A percentile compares a stretch with the other conserved stretches of the same genome.
Evolutionary conservation across 371 early-diverging fungal genomes (phyloP).

Genomic region (Syncephalastrum sp.): DNA sequence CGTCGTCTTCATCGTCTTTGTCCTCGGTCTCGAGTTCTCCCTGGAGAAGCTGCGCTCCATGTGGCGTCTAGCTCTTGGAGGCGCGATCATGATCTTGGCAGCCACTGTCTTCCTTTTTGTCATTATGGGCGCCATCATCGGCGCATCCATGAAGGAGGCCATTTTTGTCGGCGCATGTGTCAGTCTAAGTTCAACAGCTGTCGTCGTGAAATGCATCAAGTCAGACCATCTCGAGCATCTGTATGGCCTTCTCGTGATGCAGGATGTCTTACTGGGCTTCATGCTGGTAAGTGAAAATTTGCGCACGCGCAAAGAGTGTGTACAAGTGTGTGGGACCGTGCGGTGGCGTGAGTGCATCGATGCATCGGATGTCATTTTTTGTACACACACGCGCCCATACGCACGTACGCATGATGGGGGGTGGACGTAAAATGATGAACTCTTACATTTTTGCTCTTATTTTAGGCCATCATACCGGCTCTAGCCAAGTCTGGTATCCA

Average conservation of each 20-base stretch:
- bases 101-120: conserved; percentile 41
- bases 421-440: neutral
- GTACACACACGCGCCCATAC: too few relatives aligned
- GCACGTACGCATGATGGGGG: too few relatives aligned
- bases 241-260: conserved; percentile 55
- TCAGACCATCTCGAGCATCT: conserved; percentile 46
- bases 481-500: conserved; percentile 50
- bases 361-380: too few relatives aligned
- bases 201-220: conserved; percentile 53
- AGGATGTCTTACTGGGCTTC: conserved; percentile 61
- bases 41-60: conserved; percentile 52
- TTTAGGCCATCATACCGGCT: conserved; percentile 58
- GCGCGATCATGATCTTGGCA: conserved; percentile 46
- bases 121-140: conserved; percentile 36
- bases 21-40: conserved; percentile 63
- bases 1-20: conserved; percentile 58
- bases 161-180: conserved; percentile 56
- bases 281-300: conserved; percentile 44
- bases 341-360: too few relatives aligned
- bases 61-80: conserved; percentile 54
- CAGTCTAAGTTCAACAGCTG: conserved; percentile 56
- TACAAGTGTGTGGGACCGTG: too few relatives aligned
- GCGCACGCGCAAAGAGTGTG: too few relatives aligned
- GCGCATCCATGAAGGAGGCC: conserved; percentile 42
- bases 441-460: neutral